A percentile compares a stretch with the other conserved stretches of the same genome.
phyloP scores from a whole-genome alignment of 2,329 filamentous ascomycete species.

The Daldinia sp. region DNA sequence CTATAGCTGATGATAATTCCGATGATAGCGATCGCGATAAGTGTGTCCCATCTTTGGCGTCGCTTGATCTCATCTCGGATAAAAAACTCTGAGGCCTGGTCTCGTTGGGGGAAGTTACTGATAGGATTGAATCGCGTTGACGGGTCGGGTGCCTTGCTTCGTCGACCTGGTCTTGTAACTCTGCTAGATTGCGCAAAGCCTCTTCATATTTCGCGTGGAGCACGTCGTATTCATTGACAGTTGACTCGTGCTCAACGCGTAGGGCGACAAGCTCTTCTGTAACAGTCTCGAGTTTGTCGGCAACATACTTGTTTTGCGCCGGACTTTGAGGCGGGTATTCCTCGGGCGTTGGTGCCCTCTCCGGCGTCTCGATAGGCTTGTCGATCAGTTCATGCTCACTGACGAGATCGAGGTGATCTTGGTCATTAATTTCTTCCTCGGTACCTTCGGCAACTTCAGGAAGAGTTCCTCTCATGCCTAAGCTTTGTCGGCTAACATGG shows the following conservation, averaged over 20 bases:
- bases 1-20: conserved; percentile 88
- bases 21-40: conserved; percentile 92
- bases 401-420: conserved; percentile 20
- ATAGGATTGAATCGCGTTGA: conserved; percentile 65
- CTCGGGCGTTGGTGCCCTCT: conserved; percentile 17
- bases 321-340: conserved; percentile 69
- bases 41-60: conserved; percentile 69
- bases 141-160: conserved; percentile 73
- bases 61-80: conserved; percentile 76
- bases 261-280: conserved; percentile 92
- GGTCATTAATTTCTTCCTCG: conserved; percentile 44
- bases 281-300: conserved; percentile 90
- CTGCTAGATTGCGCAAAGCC: conserved; percentile 80
- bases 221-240: conserved; percentile 79
- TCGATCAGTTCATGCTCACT: conserved; percentile 28
- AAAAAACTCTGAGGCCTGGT: conserved; percentile 82
- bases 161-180: conserved; percentile 85
- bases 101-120: conserved; percentile 57
- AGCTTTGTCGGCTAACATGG: conserved; percentile 62
- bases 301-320: conserved; percentile 84
- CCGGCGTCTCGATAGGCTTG: not conserved
- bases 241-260: conserved; percentile 87
- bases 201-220: conserved; percentile 92
- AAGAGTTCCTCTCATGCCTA: conserved; percentile 61
- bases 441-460: conserved; percentile 59